phyloP scores from a whole-genome alignment of 805 yeast species.

The Metschnikowia koreensis region DNA sequence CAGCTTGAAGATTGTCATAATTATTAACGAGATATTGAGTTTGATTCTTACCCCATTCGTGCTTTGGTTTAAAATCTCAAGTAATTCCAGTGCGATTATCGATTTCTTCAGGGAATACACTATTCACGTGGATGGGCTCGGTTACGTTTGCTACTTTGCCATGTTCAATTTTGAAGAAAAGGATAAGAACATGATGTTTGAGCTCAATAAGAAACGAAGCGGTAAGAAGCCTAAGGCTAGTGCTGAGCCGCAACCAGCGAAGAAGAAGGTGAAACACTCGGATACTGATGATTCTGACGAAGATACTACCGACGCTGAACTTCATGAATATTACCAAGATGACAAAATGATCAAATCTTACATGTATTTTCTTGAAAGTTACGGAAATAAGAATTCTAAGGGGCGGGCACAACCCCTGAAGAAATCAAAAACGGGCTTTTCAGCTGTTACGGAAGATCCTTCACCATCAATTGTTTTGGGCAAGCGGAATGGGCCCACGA shows the following conservation, averaged over 20 bases:
- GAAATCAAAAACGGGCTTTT: background rate
- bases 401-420: background rate
- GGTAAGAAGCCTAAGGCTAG: conserved; percentile 15
- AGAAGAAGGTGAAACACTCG: conserved; percentile 12
- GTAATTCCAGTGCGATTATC: conserved; percentile 67
- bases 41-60: conserved; percentile 83
- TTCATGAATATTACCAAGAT: conserved; percentile 52
- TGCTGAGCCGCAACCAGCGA: conserved; percentile 4
- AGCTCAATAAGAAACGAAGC: conserved; percentile 23
- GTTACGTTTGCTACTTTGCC: conserved; percentile 92
- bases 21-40: conserved; percentile 77
- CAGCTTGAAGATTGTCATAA: conserved; percentile 66
- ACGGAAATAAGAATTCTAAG: conserved; percentile 41
- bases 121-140: conserved; percentile 90
- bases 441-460: conserved; percentile 3
- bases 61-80: conserved; percentile 80
- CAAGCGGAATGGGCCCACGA: background rate
- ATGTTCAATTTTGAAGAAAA: conserved; percentile 79
- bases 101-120: conserved; percentile 91
- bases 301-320: conserved; percentile 21
- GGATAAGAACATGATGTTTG: conserved; percentile 44
- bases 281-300: conserved; percentile 20
- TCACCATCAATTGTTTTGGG: background rate
- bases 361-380: conserved; percentile 81
- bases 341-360: conserved; percentile 92